Base-by-base conservation (phyloP, 23 red algal genomes). In the Chondrus crispus region DNA sequence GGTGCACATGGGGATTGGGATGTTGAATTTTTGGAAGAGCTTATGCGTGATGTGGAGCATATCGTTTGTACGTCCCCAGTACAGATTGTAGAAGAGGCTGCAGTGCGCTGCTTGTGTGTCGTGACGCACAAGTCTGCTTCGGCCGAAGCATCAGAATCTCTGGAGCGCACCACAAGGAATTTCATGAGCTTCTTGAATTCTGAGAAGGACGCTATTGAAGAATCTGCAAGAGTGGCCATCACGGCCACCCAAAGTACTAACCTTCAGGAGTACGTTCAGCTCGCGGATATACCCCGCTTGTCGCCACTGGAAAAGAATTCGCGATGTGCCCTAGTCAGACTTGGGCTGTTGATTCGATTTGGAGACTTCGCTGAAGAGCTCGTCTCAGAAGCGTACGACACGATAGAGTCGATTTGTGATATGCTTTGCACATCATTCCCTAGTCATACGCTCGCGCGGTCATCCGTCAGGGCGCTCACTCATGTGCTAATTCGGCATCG, bases 21-120 rank as follows among this genome's bases (percentile, higher is more conserved):
- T 40, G 38, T 20, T 60, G 57, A 71, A 16, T 75, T 74, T 74
- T 51, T 84, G 13, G 66, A 92, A 74, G 89, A 92, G 44, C 62
- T 92, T 19, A 55, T 92, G 76, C 77, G 62, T 51, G 77, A 92
- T 45, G 68, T 92, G 19, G 89, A 92, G 46, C 51, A 73, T 42
- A 92, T 92, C 43, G 79, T 92, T 19, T 92, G 89, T 38, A 66
- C 46, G 33, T 92, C 77, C 4, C 89, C 89, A 13, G 7, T 84
- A 71, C 42, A 30, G 3, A 63, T 68, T 49, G 33, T 92, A 24
- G 89, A 82, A 63, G 62, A 92, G 52, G 77, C 89, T 49, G 75
- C 89, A 40, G 49, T 92, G n/a, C 82, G 36, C 46, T 92, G 89
- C 66, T 58, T 92, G 69, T 92, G 89, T 39, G 89, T 70, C 19